A percentile compares a stretch with the other conserved stretches of the same genome.
Conservation (phyloP, 139 green algal species). For the Closterium sp. region DNA sequence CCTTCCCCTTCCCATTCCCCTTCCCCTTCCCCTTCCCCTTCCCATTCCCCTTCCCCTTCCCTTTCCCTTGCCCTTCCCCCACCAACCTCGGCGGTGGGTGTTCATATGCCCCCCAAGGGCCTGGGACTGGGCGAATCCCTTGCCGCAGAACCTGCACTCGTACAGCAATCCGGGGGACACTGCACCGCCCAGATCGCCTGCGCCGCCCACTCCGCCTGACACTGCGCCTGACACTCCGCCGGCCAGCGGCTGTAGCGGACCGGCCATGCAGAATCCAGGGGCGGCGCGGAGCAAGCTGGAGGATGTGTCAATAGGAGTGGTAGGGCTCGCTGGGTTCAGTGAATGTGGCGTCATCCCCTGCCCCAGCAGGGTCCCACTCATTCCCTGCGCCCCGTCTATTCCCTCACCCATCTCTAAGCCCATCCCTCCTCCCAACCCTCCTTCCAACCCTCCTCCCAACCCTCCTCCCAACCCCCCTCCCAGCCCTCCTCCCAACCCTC, state of each 20-base stretch:
- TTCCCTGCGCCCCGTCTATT: neutral
- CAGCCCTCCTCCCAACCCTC: neutral
- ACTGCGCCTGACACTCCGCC: neutral
- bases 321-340: too few relatives aligned
- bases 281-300: neutral
- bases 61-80: neutral
- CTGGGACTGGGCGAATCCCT: neutral
- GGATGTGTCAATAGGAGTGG: too few relatives aligned
- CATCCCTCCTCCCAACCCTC: neutral
- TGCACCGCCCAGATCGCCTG: neutral
- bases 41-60: neutral
- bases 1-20: neutral
- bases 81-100: conserved; percentile 4
- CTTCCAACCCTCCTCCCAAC: neutral
- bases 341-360: neutral
- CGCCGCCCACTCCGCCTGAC: too few relatives aligned
- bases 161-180: neutral
- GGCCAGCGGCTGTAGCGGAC: neutral
- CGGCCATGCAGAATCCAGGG: neutral
- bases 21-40: too few relatives aligned
- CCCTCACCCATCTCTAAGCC: neutral
- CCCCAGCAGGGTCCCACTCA: neutral
- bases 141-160: neutral
- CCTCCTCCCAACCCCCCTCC: too few relatives aligned
- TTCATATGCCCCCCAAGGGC: conserved; percentile 14